These are phyloP conservation scores for Hypoxylon lenormandii DNA, from an alignment of 495 filamentous ascomycete genomes.

Conservation along the genomic window DNA sequence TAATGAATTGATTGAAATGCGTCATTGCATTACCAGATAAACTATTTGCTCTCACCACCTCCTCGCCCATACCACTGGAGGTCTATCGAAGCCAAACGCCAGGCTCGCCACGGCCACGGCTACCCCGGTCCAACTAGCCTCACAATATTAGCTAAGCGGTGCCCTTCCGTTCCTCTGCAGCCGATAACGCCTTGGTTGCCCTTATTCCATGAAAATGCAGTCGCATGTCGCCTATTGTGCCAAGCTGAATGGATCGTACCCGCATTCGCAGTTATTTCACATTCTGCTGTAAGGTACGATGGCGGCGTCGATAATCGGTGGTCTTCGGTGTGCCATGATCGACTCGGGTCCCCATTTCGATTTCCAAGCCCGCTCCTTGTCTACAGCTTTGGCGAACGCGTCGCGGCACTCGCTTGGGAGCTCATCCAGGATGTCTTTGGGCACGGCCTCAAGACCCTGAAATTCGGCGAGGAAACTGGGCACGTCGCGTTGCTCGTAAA, in stretches of 20 bases:
- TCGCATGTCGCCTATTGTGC: constrained; percentile 2
- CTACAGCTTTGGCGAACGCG: constrained; percentile 73
- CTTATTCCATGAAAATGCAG: constrained; percentile 19
- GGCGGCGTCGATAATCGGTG: constrained; percentile 67
- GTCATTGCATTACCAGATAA: too few relatives aligned
- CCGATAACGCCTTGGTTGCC: constrained; percentile 7
- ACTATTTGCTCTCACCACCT: not conserved
- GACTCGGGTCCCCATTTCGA: constrained; percentile 74
- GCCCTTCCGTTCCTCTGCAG: not conserved
- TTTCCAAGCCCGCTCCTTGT: constrained; percentile 77
- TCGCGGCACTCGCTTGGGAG: constrained; percentile 77
- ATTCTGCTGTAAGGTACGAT: constrained; percentile 62
- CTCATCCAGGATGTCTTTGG: constrained; percentile 74
- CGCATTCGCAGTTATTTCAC: not conserved
- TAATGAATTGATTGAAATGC: too few relatives aligned
- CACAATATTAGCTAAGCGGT: not conserved
- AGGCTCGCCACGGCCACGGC: not conserved
- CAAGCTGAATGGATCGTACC: too few relatives aligned
- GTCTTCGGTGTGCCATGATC: constrained; percentile 57
- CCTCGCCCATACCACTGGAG: not conserved
- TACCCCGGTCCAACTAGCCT: not conserved
- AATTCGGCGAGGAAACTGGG: constrained; percentile 65
- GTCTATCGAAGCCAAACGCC: not conserved
- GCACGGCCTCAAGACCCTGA: constrained; percentile 73
- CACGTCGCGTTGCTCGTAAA: constrained; percentile 62